Conservation (phyloP, 164 flowering plant species). For the Vitis rupestris region DNA sequence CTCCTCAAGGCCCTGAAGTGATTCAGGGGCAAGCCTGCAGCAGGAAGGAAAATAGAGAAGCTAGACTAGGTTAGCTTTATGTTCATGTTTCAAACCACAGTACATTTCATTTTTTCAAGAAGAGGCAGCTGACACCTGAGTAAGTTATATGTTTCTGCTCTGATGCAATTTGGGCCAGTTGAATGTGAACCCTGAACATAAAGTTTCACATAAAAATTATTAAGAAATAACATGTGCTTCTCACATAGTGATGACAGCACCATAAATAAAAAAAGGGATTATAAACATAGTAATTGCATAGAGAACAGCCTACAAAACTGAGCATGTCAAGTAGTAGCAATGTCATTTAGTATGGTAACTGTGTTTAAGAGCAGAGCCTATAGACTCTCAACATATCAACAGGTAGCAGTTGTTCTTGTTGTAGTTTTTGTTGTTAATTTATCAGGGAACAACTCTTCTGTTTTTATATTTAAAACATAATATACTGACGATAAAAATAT, state of each 20-base stretch:
- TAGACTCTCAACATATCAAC: too few relatives aligned
- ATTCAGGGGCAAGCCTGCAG: constrained; percentile 69
- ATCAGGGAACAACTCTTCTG: too few relatives aligned
- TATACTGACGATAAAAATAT: too few relatives aligned
- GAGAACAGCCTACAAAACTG: too few relatives aligned
- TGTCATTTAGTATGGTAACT: too few relatives aligned
- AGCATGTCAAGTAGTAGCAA: too few relatives aligned
- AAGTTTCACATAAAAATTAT: neutral
- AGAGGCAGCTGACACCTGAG: constrained; percentile 37
- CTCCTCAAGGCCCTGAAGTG: constrained; percentile 48
- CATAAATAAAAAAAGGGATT: neutral
- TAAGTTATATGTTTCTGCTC: constrained; percentile 24
- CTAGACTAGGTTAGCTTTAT: neutral
- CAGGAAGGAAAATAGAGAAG: constrained; percentile 5
- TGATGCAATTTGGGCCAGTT: constrained; percentile 18
- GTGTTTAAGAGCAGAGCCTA: too few relatives aligned
- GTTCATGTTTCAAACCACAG: neutral
- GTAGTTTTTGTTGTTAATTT: too few relatives aligned
- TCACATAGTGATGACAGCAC: neutral
- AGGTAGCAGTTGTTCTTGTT: too few relatives aligned
- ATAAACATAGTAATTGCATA: too few relatives aligned
- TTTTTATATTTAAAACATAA: too few relatives aligned
- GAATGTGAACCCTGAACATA: constrained; percentile 33
- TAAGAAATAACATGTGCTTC: constrained; percentile 1
- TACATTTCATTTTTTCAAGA: neutral